Percentiles rank a stretch among this genome's conserved stretches.
These are phyloP conservation scores for Quercus parvula DNA, from an alignment of 306 rosid species.

Conservation along the genomic window DNA sequence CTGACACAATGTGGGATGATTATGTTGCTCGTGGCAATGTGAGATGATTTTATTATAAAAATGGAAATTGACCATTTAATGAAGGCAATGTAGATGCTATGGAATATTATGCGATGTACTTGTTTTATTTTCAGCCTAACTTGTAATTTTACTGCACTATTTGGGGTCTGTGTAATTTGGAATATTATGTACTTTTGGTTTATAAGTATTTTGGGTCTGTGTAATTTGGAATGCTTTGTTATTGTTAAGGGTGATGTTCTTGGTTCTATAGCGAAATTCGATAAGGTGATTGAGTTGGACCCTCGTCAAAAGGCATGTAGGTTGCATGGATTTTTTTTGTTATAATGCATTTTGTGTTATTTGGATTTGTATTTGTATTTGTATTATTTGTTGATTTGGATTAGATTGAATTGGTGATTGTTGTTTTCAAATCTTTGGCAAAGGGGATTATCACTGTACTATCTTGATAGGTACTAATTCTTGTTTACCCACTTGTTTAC, in stretches of 20 bases:
- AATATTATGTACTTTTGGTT: neutral
- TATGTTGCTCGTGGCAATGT: too few relatives aligned
- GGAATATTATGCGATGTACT: too few relatives aligned
- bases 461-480: conserved; percentile 59
- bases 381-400: conserved; percentile 6
- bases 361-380: conserved; percentile 6
- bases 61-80: too few relatives aligned
- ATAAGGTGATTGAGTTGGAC: conserved; percentile 76
- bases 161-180: too few relatives aligned
- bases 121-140: too few relatives aligned
- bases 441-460: conserved; percentile 86
- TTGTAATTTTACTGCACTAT: too few relatives aligned
- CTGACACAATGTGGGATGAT: too few relatives aligned
- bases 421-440: conserved; percentile 89
- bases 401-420: conserved; percentile 23
- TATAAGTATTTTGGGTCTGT: neutral
- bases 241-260: conserved; percentile 61
- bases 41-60: too few relatives aligned
- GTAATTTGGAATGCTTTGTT: conserved; percentile 4
- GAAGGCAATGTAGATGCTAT: too few relatives aligned
- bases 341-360: neutral
- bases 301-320: conserved; percentile 90
- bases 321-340: conserved; percentile 12
- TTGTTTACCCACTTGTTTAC: neutral
- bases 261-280: conserved; percentile 78